Conservation (phyloP, 2,329 filamentous ascomycete species). For the Colletotrichum incanum region DNA sequence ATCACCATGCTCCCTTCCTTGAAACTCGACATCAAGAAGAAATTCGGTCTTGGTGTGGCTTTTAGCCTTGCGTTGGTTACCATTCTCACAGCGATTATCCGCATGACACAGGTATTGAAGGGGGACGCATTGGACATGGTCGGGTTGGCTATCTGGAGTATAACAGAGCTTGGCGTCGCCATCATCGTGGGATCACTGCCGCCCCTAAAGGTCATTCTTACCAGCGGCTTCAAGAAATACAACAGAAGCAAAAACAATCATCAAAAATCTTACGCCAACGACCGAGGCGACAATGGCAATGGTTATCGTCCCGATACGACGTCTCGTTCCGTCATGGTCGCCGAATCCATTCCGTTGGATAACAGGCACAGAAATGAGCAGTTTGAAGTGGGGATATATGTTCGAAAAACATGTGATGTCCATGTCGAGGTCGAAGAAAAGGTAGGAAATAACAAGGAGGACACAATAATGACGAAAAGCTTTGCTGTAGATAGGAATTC, state of each 20-base stretch:
- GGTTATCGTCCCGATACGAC: slow-evolving; percentile 7
- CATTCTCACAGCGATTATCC: slow-evolving; percentile 45
- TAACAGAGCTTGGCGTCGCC: slow-evolving; percentile 30
- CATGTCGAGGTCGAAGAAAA: slow-evolving; percentile 13
- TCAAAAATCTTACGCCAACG: slow-evolving; percentile 5
- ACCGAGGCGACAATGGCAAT: neutral
- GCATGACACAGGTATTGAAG: slow-evolving; percentile 46
- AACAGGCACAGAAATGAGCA: slow-evolving; percentile 41
- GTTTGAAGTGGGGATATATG: slow-evolving; percentile 42
- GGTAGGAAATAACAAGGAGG: slow-evolving; percentile 3
- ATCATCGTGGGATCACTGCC: slow-evolving; percentile 46
- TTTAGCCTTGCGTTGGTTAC: slow-evolving; percentile 47
- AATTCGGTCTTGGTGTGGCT: slow-evolving; percentile 44
- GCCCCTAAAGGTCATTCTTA: slow-evolving; percentile 44
- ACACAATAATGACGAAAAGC: slow-evolving; percentile 15
- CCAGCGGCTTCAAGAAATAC: slow-evolving; percentile 36
- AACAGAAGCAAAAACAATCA: slow-evolving; percentile 23
- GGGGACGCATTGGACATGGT: slow-evolving; percentile 43
- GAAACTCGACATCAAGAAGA: slow-evolving; percentile 43
- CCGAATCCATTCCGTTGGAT: slow-evolving; percentile 43
- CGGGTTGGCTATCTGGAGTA: slow-evolving; percentile 42
- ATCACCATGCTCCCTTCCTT: slow-evolving; percentile 43
- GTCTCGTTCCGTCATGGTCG: slow-evolving; percentile 30
- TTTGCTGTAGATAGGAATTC: neutral
- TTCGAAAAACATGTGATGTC: slow-evolving; percentile 40